These are phyloP conservation scores for Cordia subcordata DNA, from an alignment of 257 asterid genomes.

Conservation along the genomic window DNA sequence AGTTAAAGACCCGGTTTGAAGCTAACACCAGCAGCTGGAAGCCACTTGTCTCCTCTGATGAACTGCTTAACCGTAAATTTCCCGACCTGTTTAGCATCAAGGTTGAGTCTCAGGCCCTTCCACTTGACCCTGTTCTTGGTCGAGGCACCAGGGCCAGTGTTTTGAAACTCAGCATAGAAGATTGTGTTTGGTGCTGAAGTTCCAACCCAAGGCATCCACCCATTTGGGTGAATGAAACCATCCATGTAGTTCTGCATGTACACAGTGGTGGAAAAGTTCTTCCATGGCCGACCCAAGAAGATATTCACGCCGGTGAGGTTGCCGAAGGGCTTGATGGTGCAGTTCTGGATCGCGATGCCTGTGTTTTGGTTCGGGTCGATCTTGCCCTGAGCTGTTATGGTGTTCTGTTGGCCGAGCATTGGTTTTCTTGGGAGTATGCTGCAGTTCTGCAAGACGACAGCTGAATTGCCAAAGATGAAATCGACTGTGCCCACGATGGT, in stretches of 20 bases:
- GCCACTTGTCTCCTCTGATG: conserved; percentile 56
- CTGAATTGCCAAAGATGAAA: conserved; percentile 54
- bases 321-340: conserved; percentile 47
- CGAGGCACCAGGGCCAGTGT: conserved; percentile 55
- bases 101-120: conserved; percentile 66
- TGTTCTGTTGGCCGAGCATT: conserved; percentile 36
- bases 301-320: conserved; percentile 50
- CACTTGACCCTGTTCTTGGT: conserved; percentile 67
- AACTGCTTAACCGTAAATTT: conserved; percentile 62
- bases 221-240: conserved; percentile 46
- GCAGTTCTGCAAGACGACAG: conserved; percentile 48
- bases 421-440: conserved; percentile 34
- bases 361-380: conserved; percentile 50
- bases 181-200: conserved; percentile 60
- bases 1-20: conserved; percentile 57
- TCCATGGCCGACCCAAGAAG: conserved; percentile 88
- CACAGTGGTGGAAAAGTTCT: conserved; percentile 70
- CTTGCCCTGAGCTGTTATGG: conserved; percentile 47
- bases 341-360: conserved; percentile 73
- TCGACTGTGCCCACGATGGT: conserved; percentile 46
- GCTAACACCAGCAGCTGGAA: conserved; percentile 40
- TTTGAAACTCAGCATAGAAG: conserved; percentile 62
- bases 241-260: conserved; percentile 35
- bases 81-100: conserved; percentile 32
- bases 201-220: conserved; percentile 95